Evolutionary conservation across 73 alveolate genomes (phyloP), one percentile per base, ranked within the genome.

Genomic region (Paramecium tetraurelia): DNA sequence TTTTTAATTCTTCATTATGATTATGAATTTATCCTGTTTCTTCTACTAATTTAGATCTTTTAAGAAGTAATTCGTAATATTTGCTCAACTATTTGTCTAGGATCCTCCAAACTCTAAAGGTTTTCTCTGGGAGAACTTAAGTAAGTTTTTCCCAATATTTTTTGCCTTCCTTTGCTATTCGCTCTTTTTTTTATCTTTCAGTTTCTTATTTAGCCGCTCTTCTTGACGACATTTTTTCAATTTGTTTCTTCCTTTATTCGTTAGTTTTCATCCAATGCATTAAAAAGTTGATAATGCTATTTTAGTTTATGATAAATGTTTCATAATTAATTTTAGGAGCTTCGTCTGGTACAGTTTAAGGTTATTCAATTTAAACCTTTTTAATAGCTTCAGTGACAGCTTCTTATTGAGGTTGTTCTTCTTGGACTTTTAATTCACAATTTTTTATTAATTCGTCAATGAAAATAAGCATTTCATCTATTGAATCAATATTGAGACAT

Each of bases 11-110:
- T 86, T 97, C 99, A 83, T 97, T 97, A 92, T 97, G 96, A 86
- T 97, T 96, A 85, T 97, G 98, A 16, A 97, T 69, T 72, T 95
- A 93, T n/a, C 99, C 98, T 85, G 99, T 97, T 89, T 97, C 99
- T 53, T 96, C 99, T 33, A 96, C 95, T 58, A 96, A 77, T 89
- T 96, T 96, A 75, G 96, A 92, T 93, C 99, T 93, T 70, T 95
- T 96, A 5, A 95, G 95, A 27, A 96, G 94, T 36, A 96, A 92
- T 50, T 93, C 94, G 72, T 96, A 96, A 92, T 96, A 96, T 69
- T 95, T 95, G 69, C 96, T 86, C 31, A 96, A 88, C 21, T 97
- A 95, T 89, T 92, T 96, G 68, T 96, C 99, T 40, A 93, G 69
- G 18, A 89, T 98, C 53, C 95, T 93, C 99, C 99, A 96, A 14